Evolutionary conservation across 2,329 filamentous ascomycete species (phyloP).

Genomic region (Chaetomium globosum): DNA sequence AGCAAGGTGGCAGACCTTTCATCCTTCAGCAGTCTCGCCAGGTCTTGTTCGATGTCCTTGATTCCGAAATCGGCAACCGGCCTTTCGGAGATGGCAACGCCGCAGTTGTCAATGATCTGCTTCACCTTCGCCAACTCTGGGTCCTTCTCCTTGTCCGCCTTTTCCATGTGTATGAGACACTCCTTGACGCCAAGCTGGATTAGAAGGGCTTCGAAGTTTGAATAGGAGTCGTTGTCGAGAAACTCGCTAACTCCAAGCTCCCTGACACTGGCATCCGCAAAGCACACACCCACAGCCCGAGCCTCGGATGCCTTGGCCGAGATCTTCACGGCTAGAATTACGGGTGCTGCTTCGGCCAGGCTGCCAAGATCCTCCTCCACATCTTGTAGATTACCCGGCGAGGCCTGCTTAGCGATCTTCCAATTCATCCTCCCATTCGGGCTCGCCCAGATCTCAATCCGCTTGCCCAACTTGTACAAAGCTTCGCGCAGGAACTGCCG

Average conservation of each 20-base stretch:
- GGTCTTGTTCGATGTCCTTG: constrained; percentile 93
- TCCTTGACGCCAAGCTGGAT: constrained; percentile 97
- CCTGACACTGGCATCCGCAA: constrained; percentile 93
- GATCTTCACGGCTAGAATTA: constrained; percentile 93
- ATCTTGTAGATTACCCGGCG: constrained; percentile 93
- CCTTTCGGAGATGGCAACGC: constrained; percentile 84
- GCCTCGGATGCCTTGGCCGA: constrained; percentile 84
- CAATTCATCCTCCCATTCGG: constrained; percentile 79
- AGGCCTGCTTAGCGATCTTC: constrained; percentile 89
- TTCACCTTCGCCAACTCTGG: constrained; percentile 84
- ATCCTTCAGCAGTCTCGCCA: constrained; percentile 83
- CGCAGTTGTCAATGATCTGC: constrained; percentile 88
- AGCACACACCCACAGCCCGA: constrained; percentile 88
- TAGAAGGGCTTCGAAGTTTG: constrained; percentile 93
- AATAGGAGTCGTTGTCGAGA: constrained; percentile 97
- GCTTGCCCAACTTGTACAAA: constrained; percentile 85
- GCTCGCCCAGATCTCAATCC: constrained; percentile 87
- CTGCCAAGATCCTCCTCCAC: constrained; percentile 92
- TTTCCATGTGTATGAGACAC: constrained; percentile 81
- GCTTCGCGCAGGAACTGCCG: constrained; percentile 94
- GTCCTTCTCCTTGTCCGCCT: constrained; percentile 80
- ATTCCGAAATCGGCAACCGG: constrained; percentile 76
- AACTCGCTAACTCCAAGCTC: constrained; percentile 98
- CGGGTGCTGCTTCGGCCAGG: constrained; percentile 84
- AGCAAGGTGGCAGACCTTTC: constrained; percentile 75